Conservation (phyloP, 1,139 yeast genomes). For the Sugiyamaella pinicola region DNA sequence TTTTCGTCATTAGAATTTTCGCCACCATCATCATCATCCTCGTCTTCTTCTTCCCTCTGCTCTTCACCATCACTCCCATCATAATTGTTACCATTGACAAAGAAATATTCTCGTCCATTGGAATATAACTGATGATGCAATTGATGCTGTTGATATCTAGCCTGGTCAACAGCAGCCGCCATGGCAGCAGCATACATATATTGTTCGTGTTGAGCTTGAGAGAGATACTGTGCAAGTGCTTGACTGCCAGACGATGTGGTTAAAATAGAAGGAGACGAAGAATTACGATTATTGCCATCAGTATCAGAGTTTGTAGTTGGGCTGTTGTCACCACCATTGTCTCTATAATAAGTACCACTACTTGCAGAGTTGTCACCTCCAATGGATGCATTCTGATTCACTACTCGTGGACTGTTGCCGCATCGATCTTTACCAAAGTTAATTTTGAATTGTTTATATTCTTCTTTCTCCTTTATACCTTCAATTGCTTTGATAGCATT, state of each 20-base stretch:
- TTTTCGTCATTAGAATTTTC: constrained; percentile 11
- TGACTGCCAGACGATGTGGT: constrained; percentile 56
- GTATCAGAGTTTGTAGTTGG: constrained; percentile 12
- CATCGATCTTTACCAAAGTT: constrained; percentile 94
- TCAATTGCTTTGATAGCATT: constrained; percentile 86
- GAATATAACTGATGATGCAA: constrained; percentile 22
- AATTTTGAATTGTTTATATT: constrained; percentile 59
- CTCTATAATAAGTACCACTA: neutral
- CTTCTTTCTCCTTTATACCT: constrained; percentile 55
- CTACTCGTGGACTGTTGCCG: constrained; percentile 65
- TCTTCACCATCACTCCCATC: constrained; percentile 21
- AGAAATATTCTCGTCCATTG: constrained; percentile 13
- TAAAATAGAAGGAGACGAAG: constrained; percentile 19
- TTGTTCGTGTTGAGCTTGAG: constrained; percentile 66
- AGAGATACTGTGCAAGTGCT: constrained; percentile 76
- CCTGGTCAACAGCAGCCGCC: constrained; percentile 43
- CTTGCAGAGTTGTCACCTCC: constrained; percentile 3
- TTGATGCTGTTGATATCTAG: constrained; percentile 25
- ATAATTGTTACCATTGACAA: constrained; percentile 13
- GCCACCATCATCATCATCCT: neutral
- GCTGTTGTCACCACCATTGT: constrained; percentile 8
- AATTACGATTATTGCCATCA: constrained; percentile 11
- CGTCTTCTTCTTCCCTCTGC: constrained; percentile 4
- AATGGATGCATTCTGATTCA: neutral
- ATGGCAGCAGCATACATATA: constrained; percentile 59